These are phyloP conservation scores for Pythium utonaiense DNA, from an alignment of 352 stramenopile species.

Conservation along the genomic window DNA sequence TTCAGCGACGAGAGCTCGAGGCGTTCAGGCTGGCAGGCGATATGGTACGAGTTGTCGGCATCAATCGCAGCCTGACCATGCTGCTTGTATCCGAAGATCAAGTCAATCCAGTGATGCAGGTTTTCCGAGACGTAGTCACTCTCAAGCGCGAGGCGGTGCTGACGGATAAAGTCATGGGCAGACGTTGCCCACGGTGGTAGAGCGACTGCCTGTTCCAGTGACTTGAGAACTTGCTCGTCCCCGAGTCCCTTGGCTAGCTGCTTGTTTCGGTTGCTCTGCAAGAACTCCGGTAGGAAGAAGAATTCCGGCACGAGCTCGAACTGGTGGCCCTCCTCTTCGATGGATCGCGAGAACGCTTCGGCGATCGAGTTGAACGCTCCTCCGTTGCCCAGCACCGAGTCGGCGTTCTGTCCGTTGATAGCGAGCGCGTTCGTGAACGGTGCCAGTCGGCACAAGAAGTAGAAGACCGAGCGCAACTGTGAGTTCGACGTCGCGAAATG, in stretches of 20 bases:
- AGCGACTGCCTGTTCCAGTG: conserved; percentile 79
- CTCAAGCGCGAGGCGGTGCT: conserved; percentile 96
- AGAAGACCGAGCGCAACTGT: conserved; percentile 68
- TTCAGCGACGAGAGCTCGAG: conserved; percentile 66
- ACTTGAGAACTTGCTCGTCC: conserved; percentile 25
- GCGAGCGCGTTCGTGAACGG: conserved; percentile 58
- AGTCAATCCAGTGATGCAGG: conserved; percentile 98
- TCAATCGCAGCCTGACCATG: conserved; percentile 81
- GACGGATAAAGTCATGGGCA: conserved; percentile 94
- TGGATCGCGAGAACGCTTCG: conserved; percentile 56
- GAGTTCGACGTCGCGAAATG: conserved; percentile 75
- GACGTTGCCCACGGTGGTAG: conserved; percentile 96
- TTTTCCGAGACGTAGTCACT: conserved; percentile 97
- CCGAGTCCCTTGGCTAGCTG: conserved; percentile 44
- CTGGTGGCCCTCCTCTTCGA: conserved; percentile 47
- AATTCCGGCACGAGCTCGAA: conserved; percentile 82
- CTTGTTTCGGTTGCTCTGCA: conserved; percentile 67
- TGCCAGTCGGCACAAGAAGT: conserved; percentile 66
- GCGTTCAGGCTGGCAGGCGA: conserved; percentile 72
- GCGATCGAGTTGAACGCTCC: conserved; percentile 58
- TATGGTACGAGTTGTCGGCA: conserved; percentile 92
- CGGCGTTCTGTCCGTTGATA: conserved; percentile 22
- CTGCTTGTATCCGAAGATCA: conserved; percentile 99
- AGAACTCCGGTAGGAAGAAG: conserved; percentile 73
- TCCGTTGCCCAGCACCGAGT: conserved; percentile 2